Evolutionary conservation across 306 rosid species (phyloP).

Genomic region (Inga laurina): DNA sequence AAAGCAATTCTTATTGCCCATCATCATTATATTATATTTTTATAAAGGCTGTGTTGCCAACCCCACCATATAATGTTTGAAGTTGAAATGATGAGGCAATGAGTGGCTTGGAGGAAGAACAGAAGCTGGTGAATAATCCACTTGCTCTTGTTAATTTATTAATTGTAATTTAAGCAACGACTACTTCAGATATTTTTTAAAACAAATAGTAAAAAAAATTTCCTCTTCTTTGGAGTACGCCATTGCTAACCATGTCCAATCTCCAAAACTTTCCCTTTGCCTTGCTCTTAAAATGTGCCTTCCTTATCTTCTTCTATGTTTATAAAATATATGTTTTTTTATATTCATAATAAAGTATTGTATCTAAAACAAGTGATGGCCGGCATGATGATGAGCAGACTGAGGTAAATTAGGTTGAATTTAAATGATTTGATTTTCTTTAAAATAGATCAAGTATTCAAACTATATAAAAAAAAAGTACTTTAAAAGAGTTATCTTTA

Average conservation of each 20-base stretch:
- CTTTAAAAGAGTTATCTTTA: too few species aligned
- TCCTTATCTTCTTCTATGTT: neutral
- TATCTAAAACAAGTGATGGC: neutral
- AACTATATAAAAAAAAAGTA: neutral
- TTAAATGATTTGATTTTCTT: neutral
- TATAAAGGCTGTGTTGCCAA: neutral
- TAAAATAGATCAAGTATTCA: neutral
- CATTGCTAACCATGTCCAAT: neutral
- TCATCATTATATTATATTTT: too few species aligned
- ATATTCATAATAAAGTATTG: neutral
- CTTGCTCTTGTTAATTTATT: neutral
- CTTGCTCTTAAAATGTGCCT: neutral
- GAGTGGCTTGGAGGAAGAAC: neutral
- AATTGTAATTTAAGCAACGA: neutral
- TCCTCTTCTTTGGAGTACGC: slow-evolving; percentile 1
- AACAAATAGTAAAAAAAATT: neutral
- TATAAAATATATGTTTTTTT: neutral
- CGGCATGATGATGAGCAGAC: neutral
- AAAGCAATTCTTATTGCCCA: too few species aligned
- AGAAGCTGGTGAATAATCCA: neutral
- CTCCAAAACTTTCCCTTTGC: neutral
- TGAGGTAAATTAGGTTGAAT: neutral
- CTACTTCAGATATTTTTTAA: neutral
- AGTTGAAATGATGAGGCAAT: neutral
- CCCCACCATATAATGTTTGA: neutral